Conservation (phyloP, 2,329 filamentous ascomycete genomes). For the Cephalotrichum gorgonifer region DNA sequence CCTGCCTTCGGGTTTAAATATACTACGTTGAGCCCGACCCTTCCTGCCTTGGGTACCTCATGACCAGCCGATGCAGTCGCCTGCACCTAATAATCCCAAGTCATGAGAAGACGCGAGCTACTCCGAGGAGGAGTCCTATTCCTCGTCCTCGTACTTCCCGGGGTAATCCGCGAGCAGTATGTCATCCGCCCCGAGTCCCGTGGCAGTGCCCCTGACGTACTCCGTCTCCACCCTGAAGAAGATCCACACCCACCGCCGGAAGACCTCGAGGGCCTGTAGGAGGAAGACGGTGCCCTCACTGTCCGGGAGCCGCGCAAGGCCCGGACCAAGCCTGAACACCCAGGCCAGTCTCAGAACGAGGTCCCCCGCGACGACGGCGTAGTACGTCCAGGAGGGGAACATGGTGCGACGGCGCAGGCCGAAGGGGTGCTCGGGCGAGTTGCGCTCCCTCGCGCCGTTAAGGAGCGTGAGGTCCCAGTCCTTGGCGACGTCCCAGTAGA, state of each 20-base stretch:
- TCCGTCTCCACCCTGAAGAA: slow-evolving; percentile 94
- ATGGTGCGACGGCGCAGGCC: slow-evolving; percentile 66
- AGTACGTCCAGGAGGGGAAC: slow-evolving; percentile 70
- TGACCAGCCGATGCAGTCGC: too few relatives aligned
- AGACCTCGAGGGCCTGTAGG: slow-evolving; percentile 77
- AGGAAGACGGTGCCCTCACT: slow-evolving; percentile 83
- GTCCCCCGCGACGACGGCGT: slow-evolving; percentile 68
- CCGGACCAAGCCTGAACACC: slow-evolving; percentile 76
- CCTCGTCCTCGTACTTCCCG: slow-evolving; percentile 42
- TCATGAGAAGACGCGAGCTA: not conserved
- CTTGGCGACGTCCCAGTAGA: slow-evolving; percentile 95
- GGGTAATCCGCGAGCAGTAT: slow-evolving; percentile 65
- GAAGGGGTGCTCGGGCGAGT: slow-evolving; percentile 57
- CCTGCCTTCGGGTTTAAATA: too few relatives aligned
- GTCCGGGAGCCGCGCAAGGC: slow-evolving; percentile 74
- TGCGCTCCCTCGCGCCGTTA: slow-evolving; percentile 44
- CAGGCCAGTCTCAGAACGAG: slow-evolving; percentile 79
- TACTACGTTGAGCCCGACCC: too few relatives aligned
- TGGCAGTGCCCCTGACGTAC: slow-evolving; percentile 55
- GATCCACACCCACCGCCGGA: slow-evolving; percentile 90
- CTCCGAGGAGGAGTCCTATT: slow-evolving; percentile 10
- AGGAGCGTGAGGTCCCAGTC: slow-evolving; percentile 95
- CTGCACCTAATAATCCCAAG: too few relatives aligned
- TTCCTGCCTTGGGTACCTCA: too few relatives aligned
- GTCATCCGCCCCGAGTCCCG: slow-evolving; percentile 52